Evolutionary conservation across 148 eudicot species (phyloP), one percentile per base, ranked within the genome.

Genomic region (Persicaria maculosa): DNA sequence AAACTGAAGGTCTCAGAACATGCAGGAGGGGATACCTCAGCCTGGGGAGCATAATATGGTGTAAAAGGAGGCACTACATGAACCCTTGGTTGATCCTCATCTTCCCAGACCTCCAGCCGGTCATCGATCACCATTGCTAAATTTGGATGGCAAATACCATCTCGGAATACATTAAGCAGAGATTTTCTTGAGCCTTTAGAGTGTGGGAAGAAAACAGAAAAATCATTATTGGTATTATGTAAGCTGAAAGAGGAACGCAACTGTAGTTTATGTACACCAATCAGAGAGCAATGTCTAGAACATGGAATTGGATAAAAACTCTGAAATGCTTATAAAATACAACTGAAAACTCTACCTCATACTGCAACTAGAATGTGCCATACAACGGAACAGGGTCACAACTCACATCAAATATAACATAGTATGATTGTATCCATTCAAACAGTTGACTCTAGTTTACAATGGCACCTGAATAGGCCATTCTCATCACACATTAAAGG

Each of bases 111-210:
- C 83, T 89, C 90, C 77, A 86, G 67, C 58, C 97, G 91, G 69
- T 95, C 99, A 81, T 95, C 97, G 46, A 95, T 92, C 75, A 95
- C 99, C 99, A 95, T 90, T 46, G 99, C 96, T 97, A 95, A 89
- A 76, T 84, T 90, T 73, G 97, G 97, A 86, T 92, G 99, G 74
- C 97, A 95, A 71, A 80, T 74, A 5, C 97, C 91, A 83, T 82
- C 80, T 83, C 90, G 90, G 76, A 95, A 92, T 58, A 95, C 99
- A 80, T 80, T 88, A n/a, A 89, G 82, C 87, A 95, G 81, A 74
- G 99, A 95, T 76, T 95, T 95, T 80, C 83, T 86, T 20, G 87
- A 80, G 67, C 99, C 99, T 95, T 72, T 31, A 45, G 72, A 73
- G 61, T 31, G 59, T 68, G 45, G 55, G 36, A 78, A 69, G 45